phyloP scores from a whole-genome alignment of 768 basidiomycete genomes.

The Russula lepida region DNA sequence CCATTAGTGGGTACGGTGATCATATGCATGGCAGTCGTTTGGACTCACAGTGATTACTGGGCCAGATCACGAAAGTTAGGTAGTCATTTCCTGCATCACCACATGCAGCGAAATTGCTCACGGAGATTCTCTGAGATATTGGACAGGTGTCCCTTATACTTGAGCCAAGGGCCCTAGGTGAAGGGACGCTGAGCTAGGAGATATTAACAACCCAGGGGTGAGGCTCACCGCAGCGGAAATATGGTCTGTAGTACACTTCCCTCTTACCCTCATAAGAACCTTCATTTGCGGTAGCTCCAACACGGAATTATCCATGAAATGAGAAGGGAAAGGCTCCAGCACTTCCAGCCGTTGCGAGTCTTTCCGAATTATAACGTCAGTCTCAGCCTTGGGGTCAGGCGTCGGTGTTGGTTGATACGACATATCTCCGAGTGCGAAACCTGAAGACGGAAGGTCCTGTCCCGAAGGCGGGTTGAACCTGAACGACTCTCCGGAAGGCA shows the following conservation, averaged over 20 bases:
- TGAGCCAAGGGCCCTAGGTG: constrained; percentile 87
- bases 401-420: constrained; percentile 69
- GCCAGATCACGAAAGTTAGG: neutral
- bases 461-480: constrained; percentile 80
- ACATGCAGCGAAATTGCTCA: constrained; percentile 33
- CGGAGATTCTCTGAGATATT: constrained; percentile 95
- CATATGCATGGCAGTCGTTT: neutral
- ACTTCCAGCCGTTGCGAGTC: constrained; percentile 81
- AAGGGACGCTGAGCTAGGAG: neutral
- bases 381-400: constrained; percentile 69
- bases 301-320: constrained; percentile 50
- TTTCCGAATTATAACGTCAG: constrained; percentile 66
- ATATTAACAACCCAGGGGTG: neutral
- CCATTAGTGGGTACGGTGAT: constrained; percentile 8
- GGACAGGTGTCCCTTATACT: constrained; percentile 94
- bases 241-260: constrained; percentile 99
- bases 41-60: constrained; percentile 71
- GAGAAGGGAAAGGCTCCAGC: constrained; percentile 75
- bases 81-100: neutral
- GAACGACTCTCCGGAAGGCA: constrained; percentile 70
- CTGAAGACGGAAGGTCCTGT: constrained; percentile 71
- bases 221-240: constrained; percentile 82
- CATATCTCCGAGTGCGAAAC: constrained; percentile 70
- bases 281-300: constrained; percentile 76
- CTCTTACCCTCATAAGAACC: constrained; percentile 83